These are phyloP conservation scores for Selaginella moellendorffii DNA, from an alignment of 75 land plant species.

Conservation along the genomic window DNA sequence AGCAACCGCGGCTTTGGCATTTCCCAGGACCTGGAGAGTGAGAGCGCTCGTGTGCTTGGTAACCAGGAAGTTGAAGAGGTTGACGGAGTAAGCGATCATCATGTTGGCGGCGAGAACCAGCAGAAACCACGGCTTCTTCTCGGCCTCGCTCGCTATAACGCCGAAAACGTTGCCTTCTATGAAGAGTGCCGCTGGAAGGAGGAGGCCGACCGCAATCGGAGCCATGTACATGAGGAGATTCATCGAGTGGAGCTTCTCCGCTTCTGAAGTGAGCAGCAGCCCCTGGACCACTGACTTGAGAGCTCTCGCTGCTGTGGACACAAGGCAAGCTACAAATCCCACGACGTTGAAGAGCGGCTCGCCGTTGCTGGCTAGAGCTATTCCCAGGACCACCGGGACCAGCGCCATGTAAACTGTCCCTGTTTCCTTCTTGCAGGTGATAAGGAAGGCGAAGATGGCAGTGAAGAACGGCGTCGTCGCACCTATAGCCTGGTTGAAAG, in stretches of 20 bases:
- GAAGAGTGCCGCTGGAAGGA: constrained; percentile 47
- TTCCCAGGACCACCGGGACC: constrained; percentile 68
- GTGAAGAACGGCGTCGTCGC: constrained; percentile 89
- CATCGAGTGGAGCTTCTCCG: constrained; percentile 76
- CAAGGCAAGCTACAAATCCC: constrained; percentile 63
- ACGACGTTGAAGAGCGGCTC: constrained; percentile 69
- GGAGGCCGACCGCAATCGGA: constrained; percentile 49
- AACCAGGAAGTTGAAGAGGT: constrained; percentile 65
- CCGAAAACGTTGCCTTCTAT: constrained; percentile 48
- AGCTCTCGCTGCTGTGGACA: constrained; percentile 69
- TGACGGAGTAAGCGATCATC: constrained; percentile 77
- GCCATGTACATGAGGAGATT: constrained; percentile 82
- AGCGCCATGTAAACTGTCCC: constrained; percentile 48
- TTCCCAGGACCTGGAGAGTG: constrained; percentile 65
- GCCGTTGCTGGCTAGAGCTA: constrained; percentile 66
- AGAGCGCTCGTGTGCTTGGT: constrained; percentile 88
- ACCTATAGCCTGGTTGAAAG: constrained; percentile 83
- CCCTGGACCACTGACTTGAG: constrained; percentile 85
- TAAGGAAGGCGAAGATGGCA: constrained; percentile 59
- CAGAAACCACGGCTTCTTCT: constrained; percentile 25
- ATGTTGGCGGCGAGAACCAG: constrained; percentile 50
- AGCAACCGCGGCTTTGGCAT: constrained; percentile 87
- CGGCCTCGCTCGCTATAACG: constrained; percentile 32
- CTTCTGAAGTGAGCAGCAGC: constrained; percentile 49
- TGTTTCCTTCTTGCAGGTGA: constrained; percentile 55